Evolutionary conservation across 306 rosid species (phyloP).

Genomic region (Corylus americana): DNA sequence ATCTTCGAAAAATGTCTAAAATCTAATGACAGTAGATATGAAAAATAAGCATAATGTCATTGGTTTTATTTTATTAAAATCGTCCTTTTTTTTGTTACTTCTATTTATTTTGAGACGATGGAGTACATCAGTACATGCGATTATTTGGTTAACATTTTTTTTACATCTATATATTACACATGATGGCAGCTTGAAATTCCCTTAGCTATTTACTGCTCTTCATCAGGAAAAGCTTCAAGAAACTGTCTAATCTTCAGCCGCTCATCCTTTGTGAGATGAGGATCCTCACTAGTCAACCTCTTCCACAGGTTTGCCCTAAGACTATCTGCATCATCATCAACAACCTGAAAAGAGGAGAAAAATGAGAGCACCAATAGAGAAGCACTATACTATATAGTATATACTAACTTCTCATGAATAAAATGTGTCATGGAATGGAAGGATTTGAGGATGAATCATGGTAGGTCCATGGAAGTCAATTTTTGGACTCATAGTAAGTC

Average conservation of each 20-base stretch:
- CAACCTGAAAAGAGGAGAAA: slow-evolving; percentile 45
- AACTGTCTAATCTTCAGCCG: slow-evolving; percentile 55
- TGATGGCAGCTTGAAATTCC: slow-evolving; percentile 7
- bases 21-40: no score
- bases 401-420: not conserved
- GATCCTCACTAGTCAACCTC: slow-evolving; percentile 68
- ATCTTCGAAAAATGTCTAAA: no score
- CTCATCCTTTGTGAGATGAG: slow-evolving; percentile 63
- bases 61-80: no score
- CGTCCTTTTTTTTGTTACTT: not conserved
- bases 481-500: not conserved
- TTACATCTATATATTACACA: slow-evolving; percentile 28
- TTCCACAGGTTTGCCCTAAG: slow-evolving; percentile 44
- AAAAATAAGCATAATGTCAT: no score
- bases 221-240: slow-evolving; percentile 62
- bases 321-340: slow-evolving; percentile 42
- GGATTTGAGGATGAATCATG: not conserved
- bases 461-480: no score
- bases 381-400: not conserved
- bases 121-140: not conserved
- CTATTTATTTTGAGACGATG: slow-evolving; percentile 10
- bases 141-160: not conserved
- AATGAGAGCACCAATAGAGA: slow-evolving; percentile 23
- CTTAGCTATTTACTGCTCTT: slow-evolving; percentile 35
- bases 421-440: not conserved